Evolutionary conservation across 345 rosid genomes (phyloP).

Genomic region (Cardamine chenopodiifolia): DNA sequence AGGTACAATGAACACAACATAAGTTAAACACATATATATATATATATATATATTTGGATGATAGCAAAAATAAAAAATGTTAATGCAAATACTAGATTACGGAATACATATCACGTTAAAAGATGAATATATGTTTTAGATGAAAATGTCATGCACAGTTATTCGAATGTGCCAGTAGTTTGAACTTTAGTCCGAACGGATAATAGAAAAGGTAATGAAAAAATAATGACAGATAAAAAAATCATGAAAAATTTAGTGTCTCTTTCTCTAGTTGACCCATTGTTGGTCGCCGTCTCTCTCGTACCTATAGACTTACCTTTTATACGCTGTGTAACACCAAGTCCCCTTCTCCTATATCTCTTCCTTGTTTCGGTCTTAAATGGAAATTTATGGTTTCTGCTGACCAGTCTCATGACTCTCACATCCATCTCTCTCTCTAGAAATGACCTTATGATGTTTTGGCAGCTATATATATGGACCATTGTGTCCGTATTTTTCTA

Average conservation of each 20-base stretch:
- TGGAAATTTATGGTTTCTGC: conserved; percentile 48
- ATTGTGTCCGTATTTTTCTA: conserved; percentile 19
- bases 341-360: conserved; percentile 44
- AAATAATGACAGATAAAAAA: background rate
- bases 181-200: conserved; percentile 24
- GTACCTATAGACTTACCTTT: conserved; percentile 39
- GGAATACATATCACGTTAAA: background rate
- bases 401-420: conserved; percentile 35
- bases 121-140: background rate
- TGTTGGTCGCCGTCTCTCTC: conserved; percentile 16
- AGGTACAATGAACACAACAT: no score
- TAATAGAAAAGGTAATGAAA: background rate
- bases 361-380: conserved; percentile 39
- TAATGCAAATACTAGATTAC: background rate
- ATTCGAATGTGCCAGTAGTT: no score
- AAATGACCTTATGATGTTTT: conserved; percentile 11
- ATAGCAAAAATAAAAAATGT: background rate
- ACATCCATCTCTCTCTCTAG: conserved; percentile 14
- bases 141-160: background rate
- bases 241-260: background rate
- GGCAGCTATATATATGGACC: conserved; percentile 24
- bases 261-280: conserved; percentile 40
- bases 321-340: conserved; percentile 49
- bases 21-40: no score
- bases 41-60: no score